Evolutionary conservation across 2,329 filamentous ascomycete species (phyloP), one percentile per base, ranked within the genome.

Genomic region (Dryadomyces quercus-mongolicae): DNA sequence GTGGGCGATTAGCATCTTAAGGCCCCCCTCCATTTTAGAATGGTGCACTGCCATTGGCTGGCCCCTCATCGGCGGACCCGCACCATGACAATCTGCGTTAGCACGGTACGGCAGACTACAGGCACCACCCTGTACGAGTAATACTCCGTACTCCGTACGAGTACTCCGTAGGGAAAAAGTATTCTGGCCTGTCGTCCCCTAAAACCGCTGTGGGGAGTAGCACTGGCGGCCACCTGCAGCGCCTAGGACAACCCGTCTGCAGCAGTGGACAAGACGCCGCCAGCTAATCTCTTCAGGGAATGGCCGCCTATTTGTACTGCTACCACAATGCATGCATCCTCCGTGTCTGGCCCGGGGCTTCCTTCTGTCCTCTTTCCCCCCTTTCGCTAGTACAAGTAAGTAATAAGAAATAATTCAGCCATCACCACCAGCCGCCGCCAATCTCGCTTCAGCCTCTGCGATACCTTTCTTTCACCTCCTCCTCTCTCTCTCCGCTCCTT

Each of bases 181-280:
- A 12, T 12, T 9, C n/a, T 12, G 4, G 16, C 31, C 20, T 9
- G 34, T 51, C 18, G 20, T 20, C 34, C 49, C 38, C 36, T 51
- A 51, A 51, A 36, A 44, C 20, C 8, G 13, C 40, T 51, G 49
- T 51, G 49, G 49, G 49, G 40, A 43, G 49, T 51, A 43, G 49
- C 40, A 51, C 40, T 44, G 49, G 49, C 36, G 36, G 36, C 36
- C 36, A 40, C 36, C 15, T 40, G 36, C 36, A 40, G 18, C 46
- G 15, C 22, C 25, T 15, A 16, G 3, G 36, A 44, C 42, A 44
- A 20, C 42, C 42, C 25, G 49, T 18, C 49, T 42, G 36, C 36
- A 40, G 31, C 45, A 25, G 21, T 47, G 21, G 45, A 47, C 45
- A n/a, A 47, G 46, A 48, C 22, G 46, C 46, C 12, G 48, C 36